Conservation (phyloP, 495 filamentous ascomycete genomes). For the Podospora australis region DNA sequence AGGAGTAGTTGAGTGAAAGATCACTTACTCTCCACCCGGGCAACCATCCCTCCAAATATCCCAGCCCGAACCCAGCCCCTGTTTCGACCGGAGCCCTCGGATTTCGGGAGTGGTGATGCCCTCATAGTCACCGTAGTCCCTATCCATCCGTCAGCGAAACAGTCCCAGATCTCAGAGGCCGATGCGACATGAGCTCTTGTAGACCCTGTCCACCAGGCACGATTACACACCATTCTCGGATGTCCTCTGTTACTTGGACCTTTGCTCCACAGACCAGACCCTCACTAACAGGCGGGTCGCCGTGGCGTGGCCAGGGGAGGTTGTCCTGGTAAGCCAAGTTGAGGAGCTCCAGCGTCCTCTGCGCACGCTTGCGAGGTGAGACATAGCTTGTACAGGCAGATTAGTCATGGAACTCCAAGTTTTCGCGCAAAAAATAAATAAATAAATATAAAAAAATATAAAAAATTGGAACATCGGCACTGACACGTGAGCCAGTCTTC, state of each 20-base stretch:
- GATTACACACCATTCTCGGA: constrained; percentile 62
- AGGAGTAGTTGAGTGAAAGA: not conserved
- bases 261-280: constrained; percentile 37
- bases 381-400: constrained; percentile 56
- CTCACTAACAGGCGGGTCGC: constrained; percentile 21
- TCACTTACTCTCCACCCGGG: constrained; percentile 55
- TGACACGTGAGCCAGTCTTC: constrained; percentile 68
- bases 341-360: constrained; percentile 81
- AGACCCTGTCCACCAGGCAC: not conserved
- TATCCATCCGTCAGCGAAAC: not conserved
- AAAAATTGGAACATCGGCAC: constrained; percentile 17
- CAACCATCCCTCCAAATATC: constrained; percentile 86
- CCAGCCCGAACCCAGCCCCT: constrained; percentile 56
- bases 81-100: constrained; percentile 47
- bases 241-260: constrained; percentile 66
- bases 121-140: constrained; percentile 93
- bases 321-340: constrained; percentile 42
- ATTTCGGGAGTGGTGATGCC: constrained; percentile 77
- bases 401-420: not conserved
- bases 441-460: no score
- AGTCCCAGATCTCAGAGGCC: no score
- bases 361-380: constrained; percentile 79
- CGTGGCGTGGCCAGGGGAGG: constrained; percentile 42
- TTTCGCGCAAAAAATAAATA: no score
- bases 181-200: not conserved